These are phyloP conservation scores for Bombardia bombarda DNA, from an alignment of 495 filamentous ascomycete species.

Conservation along the genomic window DNA sequence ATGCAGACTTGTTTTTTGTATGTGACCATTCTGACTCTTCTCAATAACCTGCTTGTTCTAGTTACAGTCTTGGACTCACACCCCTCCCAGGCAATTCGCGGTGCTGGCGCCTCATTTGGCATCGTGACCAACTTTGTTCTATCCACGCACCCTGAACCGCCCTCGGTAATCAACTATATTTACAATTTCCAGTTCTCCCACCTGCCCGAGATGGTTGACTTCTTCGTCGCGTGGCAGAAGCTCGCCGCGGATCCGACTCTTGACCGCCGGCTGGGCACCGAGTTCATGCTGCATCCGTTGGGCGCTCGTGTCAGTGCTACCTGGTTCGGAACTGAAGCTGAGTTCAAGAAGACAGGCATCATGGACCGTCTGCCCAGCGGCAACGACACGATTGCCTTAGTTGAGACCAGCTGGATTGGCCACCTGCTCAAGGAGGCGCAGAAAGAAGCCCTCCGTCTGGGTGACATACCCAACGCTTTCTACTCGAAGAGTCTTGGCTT, in stretches of 20 bases:
- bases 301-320: not conserved
- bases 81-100: not conserved
- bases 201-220: conserved; percentile 3
- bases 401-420: not conserved
- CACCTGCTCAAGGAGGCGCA: not conserved
- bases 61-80: too few species aligned
- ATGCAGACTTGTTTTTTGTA: conserved; percentile 1
- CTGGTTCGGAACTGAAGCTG: conserved; percentile 1
- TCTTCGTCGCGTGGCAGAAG: conserved; percentile 3
- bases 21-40: too few species aligned
- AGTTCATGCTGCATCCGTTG: conserved; percentile 2
- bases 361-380: conserved; percentile 1
- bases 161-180: not conserved
- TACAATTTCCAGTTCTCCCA: conserved; percentile 3
- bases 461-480: conserved; percentile 2
- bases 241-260: conserved; percentile 1
- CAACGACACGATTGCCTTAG: conserved; percentile 2
- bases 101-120: not conserved
- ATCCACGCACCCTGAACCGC: not conserved
- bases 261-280: conserved; percentile 1
- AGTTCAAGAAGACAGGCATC: not conserved
- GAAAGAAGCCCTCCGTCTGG: not conserved
- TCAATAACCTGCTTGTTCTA: too few species aligned
- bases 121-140: conserved; percentile 2
- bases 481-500: conserved; percentile 1